These are phyloP conservation scores for Phylloporus sp. DNA, from an alignment of 768 basidiomycete species.

Conservation along the genomic window DNA sequence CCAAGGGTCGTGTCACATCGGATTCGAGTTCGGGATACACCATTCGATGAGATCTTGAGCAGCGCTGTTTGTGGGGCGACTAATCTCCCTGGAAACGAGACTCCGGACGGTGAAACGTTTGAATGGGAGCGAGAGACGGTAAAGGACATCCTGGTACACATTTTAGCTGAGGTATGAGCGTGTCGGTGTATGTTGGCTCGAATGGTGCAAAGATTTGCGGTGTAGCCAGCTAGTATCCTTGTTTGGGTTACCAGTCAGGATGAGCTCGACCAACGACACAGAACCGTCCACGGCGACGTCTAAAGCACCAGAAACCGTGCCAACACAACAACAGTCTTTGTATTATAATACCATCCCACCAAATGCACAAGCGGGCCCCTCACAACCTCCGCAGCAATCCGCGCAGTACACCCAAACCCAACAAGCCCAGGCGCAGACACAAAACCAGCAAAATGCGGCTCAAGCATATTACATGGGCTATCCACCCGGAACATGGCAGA, in stretches of 20 bases:
- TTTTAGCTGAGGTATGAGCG: slow-evolving; percentile 48
- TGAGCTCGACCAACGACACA: slow-evolving; percentile 38
- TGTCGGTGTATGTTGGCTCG: not conserved
- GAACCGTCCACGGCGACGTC: slow-evolving; percentile 24
- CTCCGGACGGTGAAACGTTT: slow-evolving; percentile 11
- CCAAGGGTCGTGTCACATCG: slow-evolving; percentile 75
- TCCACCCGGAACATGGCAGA: slow-evolving; percentile 31
- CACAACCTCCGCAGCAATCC: slow-evolving; percentile 17
- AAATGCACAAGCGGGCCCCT: slow-evolving; percentile 11
- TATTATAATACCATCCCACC: slow-evolving; percentile 14
- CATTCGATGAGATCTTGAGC: slow-evolving; percentile 65
- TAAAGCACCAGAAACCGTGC: slow-evolving; percentile 6
- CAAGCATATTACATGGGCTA: slow-evolving; percentile 34
- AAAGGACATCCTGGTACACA: slow-evolving; percentile 61
- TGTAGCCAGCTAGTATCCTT: not conserved
- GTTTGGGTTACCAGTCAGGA: slow-evolving; percentile 3
- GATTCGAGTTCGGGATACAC: slow-evolving; percentile 63
- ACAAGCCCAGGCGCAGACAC: slow-evolving; percentile 17
- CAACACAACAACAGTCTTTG: slow-evolving; percentile 2
- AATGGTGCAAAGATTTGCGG: not conserved
- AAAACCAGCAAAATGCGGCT: slow-evolving; percentile 25
- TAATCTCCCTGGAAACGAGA: slow-evolving; percentile 13
- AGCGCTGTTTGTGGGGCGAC: slow-evolving; percentile 59
- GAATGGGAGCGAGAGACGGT: slow-evolving; percentile 48
- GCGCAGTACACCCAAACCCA: slow-evolving; percentile 21